Conservation (phyloP, 768 basidiomycete genomes). For the Suillus bovinus region DNA sequence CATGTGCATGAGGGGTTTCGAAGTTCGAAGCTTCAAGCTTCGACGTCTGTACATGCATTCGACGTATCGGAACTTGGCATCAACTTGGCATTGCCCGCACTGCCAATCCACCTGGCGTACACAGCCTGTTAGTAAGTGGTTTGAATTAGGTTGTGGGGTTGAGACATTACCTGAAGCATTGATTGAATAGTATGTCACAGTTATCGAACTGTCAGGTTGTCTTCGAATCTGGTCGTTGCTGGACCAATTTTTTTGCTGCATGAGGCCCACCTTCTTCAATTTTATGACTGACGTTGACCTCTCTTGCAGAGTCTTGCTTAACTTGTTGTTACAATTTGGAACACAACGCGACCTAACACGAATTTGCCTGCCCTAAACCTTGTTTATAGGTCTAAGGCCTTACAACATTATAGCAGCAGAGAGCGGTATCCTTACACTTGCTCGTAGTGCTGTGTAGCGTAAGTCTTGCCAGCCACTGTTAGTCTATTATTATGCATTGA, state of each 20-base stretch:
- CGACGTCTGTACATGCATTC: neutral
- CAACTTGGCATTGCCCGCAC: neutral
- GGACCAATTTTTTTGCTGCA: neutral
- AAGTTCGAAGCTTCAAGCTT: neutral
- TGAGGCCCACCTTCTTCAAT: no score
- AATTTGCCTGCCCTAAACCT: neutral
- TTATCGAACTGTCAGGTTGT: neutral
- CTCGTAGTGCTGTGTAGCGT: no score
- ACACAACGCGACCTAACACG: neutral
- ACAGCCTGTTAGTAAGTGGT: neutral
- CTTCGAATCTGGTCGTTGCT: no score
- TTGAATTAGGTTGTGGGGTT: neutral
- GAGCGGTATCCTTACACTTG: no score
- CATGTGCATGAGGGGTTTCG: neutral
- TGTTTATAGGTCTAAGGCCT: no score
- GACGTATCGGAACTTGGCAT: no score
- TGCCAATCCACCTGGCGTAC: neutral
- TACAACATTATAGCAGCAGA: no score
- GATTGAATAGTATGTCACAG: neutral
- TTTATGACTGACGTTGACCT: neutral
- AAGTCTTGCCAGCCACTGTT: no score
- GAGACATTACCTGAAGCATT: neutral
- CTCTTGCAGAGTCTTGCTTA: neutral
- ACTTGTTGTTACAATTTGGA: neutral
- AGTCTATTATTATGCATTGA: no score